Evolutionary conservation across 495 filamentous ascomycete genomes (phyloP).

Genomic region (Pyrenula massariospora): DNA sequence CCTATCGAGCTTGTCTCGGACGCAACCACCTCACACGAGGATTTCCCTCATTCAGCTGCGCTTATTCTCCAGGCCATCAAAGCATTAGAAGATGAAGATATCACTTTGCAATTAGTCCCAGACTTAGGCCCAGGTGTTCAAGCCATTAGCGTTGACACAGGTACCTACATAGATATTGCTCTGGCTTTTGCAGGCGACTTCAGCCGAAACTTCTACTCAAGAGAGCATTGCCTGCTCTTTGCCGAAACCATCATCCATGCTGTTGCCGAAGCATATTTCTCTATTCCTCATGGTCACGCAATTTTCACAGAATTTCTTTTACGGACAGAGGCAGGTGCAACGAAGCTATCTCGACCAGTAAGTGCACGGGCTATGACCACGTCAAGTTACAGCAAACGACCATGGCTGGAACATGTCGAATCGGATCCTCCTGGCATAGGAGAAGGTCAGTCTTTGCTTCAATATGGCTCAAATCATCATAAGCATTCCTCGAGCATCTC

Average conservation of each 20-base stretch:
- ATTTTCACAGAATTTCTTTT: conserved; percentile 34
- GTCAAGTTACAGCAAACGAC: background rate
- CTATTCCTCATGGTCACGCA: conserved; percentile 39
- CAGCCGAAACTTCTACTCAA: conserved; percentile 27
- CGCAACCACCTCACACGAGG: background rate
- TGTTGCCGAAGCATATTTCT: conserved; percentile 34
- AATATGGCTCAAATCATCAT: background rate
- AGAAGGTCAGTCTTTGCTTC: background rate
- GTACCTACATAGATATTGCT: conserved; percentile 23
- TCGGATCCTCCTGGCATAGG: background rate
- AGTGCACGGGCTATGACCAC: background rate
- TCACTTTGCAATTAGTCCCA: conserved; percentile 35
- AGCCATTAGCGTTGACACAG: conserved; percentile 32
- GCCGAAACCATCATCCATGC: conserved; percentile 45
- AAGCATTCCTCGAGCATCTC: background rate
- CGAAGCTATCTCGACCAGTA: background rate
- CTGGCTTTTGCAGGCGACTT: conserved; percentile 28
- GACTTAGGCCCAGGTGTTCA: conserved; percentile 29
- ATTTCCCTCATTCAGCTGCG: conserved; percentile 17
- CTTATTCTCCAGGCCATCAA: conserved; percentile 25
- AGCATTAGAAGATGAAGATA: conserved; percentile 28
- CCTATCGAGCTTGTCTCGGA: background rate
- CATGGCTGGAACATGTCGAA: conserved; percentile 11
- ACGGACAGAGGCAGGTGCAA: conserved; percentile 6
- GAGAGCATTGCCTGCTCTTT: conserved; percentile 33